These are phyloP conservation scores for Murraya koenigii DNA, from an alignment of 345 rosid species.

Conservation along the genomic window DNA sequence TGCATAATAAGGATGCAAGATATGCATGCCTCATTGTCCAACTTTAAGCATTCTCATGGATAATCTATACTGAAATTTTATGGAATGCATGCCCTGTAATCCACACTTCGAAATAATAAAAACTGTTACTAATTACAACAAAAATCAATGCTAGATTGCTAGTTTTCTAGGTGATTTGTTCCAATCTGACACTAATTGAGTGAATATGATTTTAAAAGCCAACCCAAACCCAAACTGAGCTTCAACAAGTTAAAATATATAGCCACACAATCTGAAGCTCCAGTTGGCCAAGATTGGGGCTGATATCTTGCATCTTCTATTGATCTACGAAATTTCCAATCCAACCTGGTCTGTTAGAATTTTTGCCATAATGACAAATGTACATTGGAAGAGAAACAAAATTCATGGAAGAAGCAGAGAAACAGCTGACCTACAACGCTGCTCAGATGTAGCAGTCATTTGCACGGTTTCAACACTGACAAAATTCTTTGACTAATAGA, in stretches of 20 bases:
- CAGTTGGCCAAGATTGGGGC: not conserved
- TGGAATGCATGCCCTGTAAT: not conserved
- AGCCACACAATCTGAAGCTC: not conserved
- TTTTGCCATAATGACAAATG: not conserved
- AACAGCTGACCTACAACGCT: conserved; percentile 59
- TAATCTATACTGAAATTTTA: not conserved
- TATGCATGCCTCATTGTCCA: not conserved
- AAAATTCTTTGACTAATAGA: too few species aligned
- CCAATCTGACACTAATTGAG: not conserved
- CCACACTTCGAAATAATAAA: not conserved
- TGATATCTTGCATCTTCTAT: not conserved
- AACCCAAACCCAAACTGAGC: not conserved
- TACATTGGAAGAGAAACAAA: not conserved
- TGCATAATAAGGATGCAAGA: not conserved
- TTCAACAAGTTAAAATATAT: not conserved
- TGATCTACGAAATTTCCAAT: not conserved
- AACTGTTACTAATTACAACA: not conserved
- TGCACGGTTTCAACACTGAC: conserved; percentile 97
- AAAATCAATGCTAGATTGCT: not conserved
- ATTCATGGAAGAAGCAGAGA: not conserved
- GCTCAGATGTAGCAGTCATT: conserved; percentile 71
- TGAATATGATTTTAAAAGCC: not conserved
- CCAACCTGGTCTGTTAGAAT: not conserved
- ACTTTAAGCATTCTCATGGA: not conserved
- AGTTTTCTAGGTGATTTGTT: not conserved